Percentiles rank a stretch among this genome's conserved stretches.
These are phyloP conservation scores for Sanghuangporus weigelae DNA, from an alignment of 1,284 basidiomycete genomes.

Conservation along the genomic window DNA sequence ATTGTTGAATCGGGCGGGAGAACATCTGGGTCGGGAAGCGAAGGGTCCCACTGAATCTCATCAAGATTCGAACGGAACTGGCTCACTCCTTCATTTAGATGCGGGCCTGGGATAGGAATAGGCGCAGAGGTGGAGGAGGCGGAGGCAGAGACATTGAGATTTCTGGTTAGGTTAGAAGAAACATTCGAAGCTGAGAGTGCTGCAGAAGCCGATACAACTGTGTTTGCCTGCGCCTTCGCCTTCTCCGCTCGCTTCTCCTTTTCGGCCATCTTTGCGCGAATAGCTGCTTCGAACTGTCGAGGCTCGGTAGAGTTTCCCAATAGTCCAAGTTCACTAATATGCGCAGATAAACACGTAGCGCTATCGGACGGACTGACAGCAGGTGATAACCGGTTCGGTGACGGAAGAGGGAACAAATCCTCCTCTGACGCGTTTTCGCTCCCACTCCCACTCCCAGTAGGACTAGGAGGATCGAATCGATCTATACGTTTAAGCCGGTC, in stretches of 20 bases:
- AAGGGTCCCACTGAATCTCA: conserved; percentile 14
- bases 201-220: background rate
- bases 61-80: conserved; percentile 7
- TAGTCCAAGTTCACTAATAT: background rate
- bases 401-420: conserved; percentile 21
- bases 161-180: background rate
- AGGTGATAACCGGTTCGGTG: conserved; percentile 19
- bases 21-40: conserved; percentile 14
- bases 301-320: background rate
- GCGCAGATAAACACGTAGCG: conserved; percentile 1
- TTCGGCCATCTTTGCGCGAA: conserved; percentile 12
- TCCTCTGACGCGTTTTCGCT: conserved; percentile 17
- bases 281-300: conserved; percentile 12
- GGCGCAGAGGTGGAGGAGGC: background rate
- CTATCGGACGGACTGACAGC: conserved; percentile 11
- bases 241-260: background rate
- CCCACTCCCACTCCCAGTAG: background rate
- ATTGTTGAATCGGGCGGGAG: conserved; percentile 10
- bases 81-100: background rate
- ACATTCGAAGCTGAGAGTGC: background rate
- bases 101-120: background rate
- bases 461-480: background rate
- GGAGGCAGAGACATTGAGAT: background rate
- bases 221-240: background rate
- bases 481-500: background rate